Percentiles rank a stretch among this genome's conserved stretches.
Evolutionary conservation across 2,329 filamentous ascomycete species (phyloP).

Genomic region (Colletotrichum tropicicola): DNA sequence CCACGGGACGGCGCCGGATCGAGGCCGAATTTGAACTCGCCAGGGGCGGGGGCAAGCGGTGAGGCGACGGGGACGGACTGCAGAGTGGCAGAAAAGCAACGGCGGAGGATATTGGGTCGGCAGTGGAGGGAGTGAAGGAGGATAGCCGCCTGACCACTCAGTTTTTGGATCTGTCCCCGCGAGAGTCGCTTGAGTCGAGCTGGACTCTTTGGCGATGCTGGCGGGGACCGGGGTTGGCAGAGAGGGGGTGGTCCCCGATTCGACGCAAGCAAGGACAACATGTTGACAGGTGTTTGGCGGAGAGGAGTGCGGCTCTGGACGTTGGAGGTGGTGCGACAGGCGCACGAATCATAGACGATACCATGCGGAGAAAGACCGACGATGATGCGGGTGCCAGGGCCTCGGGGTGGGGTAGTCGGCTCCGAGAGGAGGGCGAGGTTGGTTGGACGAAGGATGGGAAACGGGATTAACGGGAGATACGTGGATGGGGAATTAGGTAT

Average conservation of each 20-base stretch:
- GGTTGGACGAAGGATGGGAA: background rate
- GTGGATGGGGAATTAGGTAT: background rate
- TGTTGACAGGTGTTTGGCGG: background rate
- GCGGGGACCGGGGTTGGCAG: background rate
- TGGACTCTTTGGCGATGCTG: background rate
- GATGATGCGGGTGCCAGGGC: conserved; percentile 10
- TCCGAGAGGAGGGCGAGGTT: background rate
- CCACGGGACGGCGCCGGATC: conserved; percentile 14
- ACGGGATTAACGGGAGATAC: background rate
- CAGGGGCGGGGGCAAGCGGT: conserved; percentile 27
- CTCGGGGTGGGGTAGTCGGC: conserved; percentile 19
- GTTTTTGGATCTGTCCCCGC: conserved; percentile 9
- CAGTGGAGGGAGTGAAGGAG: conserved; percentile 7
- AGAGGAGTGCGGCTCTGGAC: conserved; percentile 15
- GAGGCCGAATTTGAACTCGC: conserved; percentile 28
- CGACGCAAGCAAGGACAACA: background rate
- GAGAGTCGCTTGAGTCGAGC: background rate
- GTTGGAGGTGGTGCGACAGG: conserved; percentile 6
- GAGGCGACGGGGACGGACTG: conserved; percentile 2
- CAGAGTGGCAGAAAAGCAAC: conserved; percentile 21
- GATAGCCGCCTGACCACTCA: background rate
- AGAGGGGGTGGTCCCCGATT: conserved; percentile 3
- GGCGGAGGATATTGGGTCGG: conserved; percentile 10
- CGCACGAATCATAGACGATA: conserved; percentile 27
- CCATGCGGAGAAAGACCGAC: conserved; percentile 18